These are phyloP conservation scores for Rhododendron williamsianum DNA, from an alignment of 148 eudicot genomes.

Conservation along the genomic window DNA sequence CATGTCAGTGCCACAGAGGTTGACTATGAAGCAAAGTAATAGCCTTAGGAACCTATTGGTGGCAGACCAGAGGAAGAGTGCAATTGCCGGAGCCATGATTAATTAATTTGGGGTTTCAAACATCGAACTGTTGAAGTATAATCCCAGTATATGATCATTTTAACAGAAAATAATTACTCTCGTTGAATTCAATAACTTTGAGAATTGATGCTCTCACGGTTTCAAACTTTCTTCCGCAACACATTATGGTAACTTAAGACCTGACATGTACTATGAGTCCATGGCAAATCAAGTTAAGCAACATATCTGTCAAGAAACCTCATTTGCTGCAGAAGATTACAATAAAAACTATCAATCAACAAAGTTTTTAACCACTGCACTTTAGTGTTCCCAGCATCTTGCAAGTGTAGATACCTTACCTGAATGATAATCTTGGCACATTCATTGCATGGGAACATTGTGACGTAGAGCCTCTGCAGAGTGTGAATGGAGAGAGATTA, in stretches of 20 bases:
- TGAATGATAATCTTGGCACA: conserved; percentile 94
- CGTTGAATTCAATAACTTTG: not conserved
- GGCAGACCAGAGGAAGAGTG: not conserved
- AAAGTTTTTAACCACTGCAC: not conserved
- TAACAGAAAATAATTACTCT: not conserved
- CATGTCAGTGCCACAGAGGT: not conserved
- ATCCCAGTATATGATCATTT: not conserved
- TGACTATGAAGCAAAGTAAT: not conserved
- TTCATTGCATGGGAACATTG: conserved; percentile 98
- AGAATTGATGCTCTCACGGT: not conserved
- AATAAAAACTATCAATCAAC: not conserved
- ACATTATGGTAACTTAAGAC: not conserved
- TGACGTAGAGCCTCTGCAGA: conserved; percentile 85
- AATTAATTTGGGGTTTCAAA: not conserved
- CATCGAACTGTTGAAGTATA: not conserved
- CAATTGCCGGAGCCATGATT: not conserved
- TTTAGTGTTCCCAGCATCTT: not conserved
- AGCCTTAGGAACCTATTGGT: not conserved
- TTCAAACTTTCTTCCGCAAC: not conserved
- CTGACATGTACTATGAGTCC: not conserved
- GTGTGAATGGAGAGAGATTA: not conserved
- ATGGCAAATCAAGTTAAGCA: not conserved
- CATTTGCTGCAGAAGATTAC: not conserved
- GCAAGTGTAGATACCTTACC: conserved; percentile 29
- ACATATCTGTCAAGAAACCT: not conserved